These are phyloP conservation scores for Gymnopilus junonius DNA, from an alignment of 768 basidiomycete genomes.

Conservation along the genomic window DNA sequence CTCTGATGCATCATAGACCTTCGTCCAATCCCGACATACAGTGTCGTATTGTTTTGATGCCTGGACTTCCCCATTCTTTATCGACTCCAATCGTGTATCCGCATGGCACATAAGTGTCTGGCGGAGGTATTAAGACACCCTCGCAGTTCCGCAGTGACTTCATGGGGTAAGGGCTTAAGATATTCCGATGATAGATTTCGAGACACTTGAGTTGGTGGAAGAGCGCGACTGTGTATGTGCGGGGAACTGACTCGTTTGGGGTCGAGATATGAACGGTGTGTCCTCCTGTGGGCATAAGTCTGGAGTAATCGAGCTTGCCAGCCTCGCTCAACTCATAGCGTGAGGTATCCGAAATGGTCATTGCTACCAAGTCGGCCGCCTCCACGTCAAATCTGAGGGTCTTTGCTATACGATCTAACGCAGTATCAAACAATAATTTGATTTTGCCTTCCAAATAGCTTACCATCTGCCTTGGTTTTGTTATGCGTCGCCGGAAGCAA, in stretches of 20 bases:
- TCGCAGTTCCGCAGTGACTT: conserved; percentile 10
- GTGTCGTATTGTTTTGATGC: conserved; percentile 15
- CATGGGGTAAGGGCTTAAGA: conserved; percentile 16
- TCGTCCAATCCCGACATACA: conserved; percentile 22
- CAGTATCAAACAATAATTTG: no score
- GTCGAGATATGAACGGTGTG: not conserved
- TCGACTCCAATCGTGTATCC: conserved; percentile 19
- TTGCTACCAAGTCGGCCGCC: conserved; percentile 7
- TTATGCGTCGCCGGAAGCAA: not conserved
- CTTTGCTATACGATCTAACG: not conserved
- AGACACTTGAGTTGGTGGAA: conserved; percentile 21
- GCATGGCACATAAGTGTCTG: conserved; percentile 33
- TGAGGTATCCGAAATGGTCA: conserved; percentile 10
- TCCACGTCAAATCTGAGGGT: not conserved
- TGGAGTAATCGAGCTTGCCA: conserved; percentile 4
- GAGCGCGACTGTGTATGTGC: conserved; percentile 9
- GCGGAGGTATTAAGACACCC: conserved; percentile 34
- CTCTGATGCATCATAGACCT: conserved; percentile 20
- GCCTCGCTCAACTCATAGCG: not conserved
- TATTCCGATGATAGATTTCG: conserved; percentile 18
- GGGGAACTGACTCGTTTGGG: not conserved
- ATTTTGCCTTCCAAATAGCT: not conserved
- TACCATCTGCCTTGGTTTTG: not conserved
- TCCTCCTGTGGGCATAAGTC: not conserved
- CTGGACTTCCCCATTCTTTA: conserved; percentile 9